Conservation (phyloP, 106 monocot genomes). For the Iris macrosiphon region DNA sequence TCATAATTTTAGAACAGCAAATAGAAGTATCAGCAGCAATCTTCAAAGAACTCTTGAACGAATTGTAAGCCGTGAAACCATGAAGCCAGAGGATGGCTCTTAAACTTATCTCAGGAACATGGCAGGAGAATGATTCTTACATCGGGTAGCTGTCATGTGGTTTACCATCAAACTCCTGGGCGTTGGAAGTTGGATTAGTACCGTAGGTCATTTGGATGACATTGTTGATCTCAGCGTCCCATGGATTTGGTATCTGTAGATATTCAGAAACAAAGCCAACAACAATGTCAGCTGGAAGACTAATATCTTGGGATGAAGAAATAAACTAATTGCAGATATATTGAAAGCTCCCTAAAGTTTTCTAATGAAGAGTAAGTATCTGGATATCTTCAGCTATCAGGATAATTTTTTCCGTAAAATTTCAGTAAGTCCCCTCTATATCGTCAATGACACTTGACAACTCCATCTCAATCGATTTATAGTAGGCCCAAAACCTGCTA, state of each 20-base stretch:
- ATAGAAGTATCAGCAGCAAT: neutral
- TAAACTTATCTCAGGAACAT: neutral
- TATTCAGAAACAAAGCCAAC: neutral
- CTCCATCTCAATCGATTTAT: too few relatives aligned
- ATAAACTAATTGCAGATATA: neutral
- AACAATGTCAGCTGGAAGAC: neutral
- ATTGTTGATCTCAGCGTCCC: slow-evolving; percentile 7
- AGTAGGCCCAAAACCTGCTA: too few relatives aligned
- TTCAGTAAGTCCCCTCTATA: neutral
- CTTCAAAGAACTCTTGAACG: neutral
- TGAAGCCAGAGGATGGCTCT: neutral
- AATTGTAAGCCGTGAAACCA: neutral
- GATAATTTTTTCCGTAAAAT: too few relatives aligned
- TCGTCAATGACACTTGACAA: neutral
- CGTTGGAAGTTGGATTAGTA: neutral
- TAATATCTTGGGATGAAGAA: neutral
- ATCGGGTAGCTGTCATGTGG: slow-evolving; percentile 1
- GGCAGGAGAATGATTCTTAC: neutral
- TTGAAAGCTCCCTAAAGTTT: neutral
- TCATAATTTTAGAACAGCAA: neutral
- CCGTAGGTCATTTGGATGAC: slow-evolving; percentile 6
- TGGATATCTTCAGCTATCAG: too few relatives aligned
- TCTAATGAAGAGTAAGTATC: too few relatives aligned
- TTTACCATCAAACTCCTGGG: slow-evolving; percentile 5
- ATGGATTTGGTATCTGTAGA: slow-evolving; percentile 6